Evolutionary conservation across 2,329 filamentous ascomycete genomes (phyloP), one percentile per base, ranked within the genome.

Genomic region (Diplodia seriata): DNA sequence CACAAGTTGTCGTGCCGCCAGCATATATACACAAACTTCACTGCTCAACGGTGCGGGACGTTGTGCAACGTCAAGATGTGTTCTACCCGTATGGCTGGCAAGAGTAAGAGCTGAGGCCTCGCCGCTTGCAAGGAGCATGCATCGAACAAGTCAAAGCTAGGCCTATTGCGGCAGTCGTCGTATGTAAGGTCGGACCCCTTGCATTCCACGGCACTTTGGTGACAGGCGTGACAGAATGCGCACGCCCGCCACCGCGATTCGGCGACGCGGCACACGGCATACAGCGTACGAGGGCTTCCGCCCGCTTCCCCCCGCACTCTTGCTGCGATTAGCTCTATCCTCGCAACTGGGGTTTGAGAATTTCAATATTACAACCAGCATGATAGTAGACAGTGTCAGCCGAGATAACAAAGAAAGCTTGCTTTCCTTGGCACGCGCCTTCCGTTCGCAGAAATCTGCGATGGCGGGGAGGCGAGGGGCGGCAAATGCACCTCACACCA

Each of bases 381-480:
- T n/a, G 9, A n/a, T 7, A 53, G 18, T 26, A 26, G 26, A 26
- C 26, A 29, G 3, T 20, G 38, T 36, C 12, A 23, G 38, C 20
- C 55, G 23, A 47, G 57, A 62, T n/a, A 62, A 62, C 26, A 62
- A 40, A 59, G 23, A 29, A 43, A 47, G 23, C 36, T 31, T 47
- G 14, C 4, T 36, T 33, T 8, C 26, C 57, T 62, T 62, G 57
- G 57, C 57, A 26, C 11, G 40, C 40, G 31, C 31, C 18, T 18
- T 18, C 57, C 57, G 40, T 49, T 62, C 47, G 26, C 57, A 40
- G 40, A 50, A 50, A 49, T 62, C 40, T 49, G 40, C 50, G 57
- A 62, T 62, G 57, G 57, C 57, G 57, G 57, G 57, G 57, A 62
- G 57, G 57, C 57, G 57, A 62, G 57, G 57, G 57, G 26, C 38